A percentile compares a stretch with the other conserved stretches of the same genome.
These are phyloP conservation scores for Starmerella tilneyi DNA, from an alignment of 805 yeast genomes.

Conservation along the genomic window DNA sequence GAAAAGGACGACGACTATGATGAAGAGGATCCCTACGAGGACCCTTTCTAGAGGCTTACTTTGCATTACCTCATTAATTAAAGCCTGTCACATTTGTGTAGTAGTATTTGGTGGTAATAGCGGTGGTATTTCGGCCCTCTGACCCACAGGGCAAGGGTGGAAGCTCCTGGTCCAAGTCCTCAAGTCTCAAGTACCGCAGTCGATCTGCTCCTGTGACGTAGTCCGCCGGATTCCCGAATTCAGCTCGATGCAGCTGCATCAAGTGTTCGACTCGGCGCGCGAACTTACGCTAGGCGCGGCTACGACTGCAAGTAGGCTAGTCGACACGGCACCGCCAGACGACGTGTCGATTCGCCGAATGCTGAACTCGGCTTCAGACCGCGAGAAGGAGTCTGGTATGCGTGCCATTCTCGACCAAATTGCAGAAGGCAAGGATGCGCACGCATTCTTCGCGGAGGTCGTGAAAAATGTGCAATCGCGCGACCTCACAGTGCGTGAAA, in stretches of 20 bases:
- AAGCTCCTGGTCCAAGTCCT: too few species aligned
- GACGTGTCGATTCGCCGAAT: slow-evolving; percentile 56
- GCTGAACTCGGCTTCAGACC: slow-evolving; percentile 56
- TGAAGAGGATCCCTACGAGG: slow-evolving; percentile 96
- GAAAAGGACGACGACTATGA: slow-evolving; percentile 97
- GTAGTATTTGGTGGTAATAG: too few species aligned
- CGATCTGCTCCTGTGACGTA: too few species aligned
- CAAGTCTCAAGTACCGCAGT: too few species aligned
- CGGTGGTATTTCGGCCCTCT: too few species aligned
- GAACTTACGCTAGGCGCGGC: slow-evolving; percentile 72
- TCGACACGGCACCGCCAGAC: slow-evolving; percentile 51
- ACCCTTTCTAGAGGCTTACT: slow-evolving; percentile 71
- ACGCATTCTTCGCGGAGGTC: slow-evolving; percentile 57
- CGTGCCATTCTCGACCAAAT: slow-evolving; percentile 38
- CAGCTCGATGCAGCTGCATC: slow-evolving; percentile 40
- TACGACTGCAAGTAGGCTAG: slow-evolving; percentile 59
- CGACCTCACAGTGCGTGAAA: slow-evolving; percentile 53
- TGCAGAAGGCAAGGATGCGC: slow-evolving; percentile 32
- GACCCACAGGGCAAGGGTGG: too few species aligned
- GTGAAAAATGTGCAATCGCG: slow-evolving; percentile 73
- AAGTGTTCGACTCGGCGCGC: slow-evolving; percentile 75
- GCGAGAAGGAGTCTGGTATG: slow-evolving; percentile 53
- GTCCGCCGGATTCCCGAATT: too few species aligned
- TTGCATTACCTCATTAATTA: too few species aligned
- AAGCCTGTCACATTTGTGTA: too few species aligned